Evolutionary conservation across 352 stramenopile species (phyloP), one percentile per base, ranked within the genome.

Genomic region (Phytophthora rubi): DNA sequence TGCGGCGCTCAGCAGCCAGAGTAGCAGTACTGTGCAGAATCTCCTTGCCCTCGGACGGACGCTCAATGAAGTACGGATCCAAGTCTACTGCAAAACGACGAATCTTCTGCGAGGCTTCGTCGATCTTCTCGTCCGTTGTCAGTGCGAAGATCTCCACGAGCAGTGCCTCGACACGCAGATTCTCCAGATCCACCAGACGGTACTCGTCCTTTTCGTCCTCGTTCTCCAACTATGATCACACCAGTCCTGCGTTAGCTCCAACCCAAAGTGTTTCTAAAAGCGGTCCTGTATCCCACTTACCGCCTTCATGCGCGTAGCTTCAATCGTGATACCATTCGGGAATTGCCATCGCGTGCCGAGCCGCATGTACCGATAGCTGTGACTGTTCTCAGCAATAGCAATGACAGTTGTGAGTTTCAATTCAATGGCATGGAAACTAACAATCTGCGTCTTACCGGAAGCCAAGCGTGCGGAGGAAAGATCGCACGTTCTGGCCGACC

Each of bases 91-190:
- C 82, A 67, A 96, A 94, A 26, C 88, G 82, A 30, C 86, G 84
- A 59, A 96, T 93, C 68, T 91, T 91, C 35, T 94, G 85, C 5
- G 86, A 91, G 0, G 82, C 86, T 32, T 94, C 88, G 51, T 96
- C 88, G 44, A 96, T 93, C 62, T 93, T 92, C 37, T 96, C 88
- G 52, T 96, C 88, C 10, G 85, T 94, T 39, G 88, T 94, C 37
- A 96, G 80, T 30, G 87, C 77, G 23, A 85, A 94, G 21, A 96
- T 90, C 65, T 96, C 88, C n/a, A 96, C 80, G 6, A 96, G 76
- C 5, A 94, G 72, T n/a, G 88, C 88, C 56, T 96, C 88, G 8
- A 95, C 87, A 16, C 85, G 86, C 23, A 95, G 68, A 59, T 93
- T 95, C 57, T 95, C 86, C 15, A 95, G 59, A 55, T 93, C 88